Conservation (phyloP, 345 rosid genomes). For the Turritis glabra region DNA sequence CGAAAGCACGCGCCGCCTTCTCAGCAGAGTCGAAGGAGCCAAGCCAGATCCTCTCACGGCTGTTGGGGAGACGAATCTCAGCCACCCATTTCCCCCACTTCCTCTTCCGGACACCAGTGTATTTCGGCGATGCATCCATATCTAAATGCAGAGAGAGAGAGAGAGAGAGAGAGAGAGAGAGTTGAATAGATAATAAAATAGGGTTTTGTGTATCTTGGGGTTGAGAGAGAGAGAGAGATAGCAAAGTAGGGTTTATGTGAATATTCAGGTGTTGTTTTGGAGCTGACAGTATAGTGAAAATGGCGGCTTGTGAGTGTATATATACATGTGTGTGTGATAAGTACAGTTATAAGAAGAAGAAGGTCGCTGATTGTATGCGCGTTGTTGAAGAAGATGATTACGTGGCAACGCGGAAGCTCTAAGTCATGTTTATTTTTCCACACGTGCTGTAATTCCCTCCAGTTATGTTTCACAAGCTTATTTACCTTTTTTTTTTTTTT, state of each 20-base stretch:
- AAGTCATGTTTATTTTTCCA: conserved; percentile 11
- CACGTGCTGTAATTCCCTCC: conserved; percentile 27
- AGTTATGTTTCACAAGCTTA: not conserved
- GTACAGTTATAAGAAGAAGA: conserved; percentile 12
- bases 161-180: not conserved
- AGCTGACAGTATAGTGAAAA: conserved; percentile 29
- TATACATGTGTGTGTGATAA: conserved; percentile 23
- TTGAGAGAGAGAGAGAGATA: not conserved
- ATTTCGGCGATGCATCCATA: conserved; percentile 47
- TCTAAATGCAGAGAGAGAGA: not conserved
- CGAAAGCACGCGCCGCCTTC: conserved; percentile 96
- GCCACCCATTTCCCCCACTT: conserved; percentile 98
- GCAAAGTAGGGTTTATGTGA: not conserved
- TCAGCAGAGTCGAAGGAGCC: conserved; percentile 74
- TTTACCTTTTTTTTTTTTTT: not conserved
- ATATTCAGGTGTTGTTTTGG: not conserved
- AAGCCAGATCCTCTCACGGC: conserved; percentile 89
- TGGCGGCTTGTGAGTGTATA: conserved; percentile 31
- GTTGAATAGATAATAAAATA: not conserved
- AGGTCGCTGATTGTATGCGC: conserved; percentile 35
- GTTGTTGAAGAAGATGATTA: conserved; percentile 32
- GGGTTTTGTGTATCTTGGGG: not conserved
- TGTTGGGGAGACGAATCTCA: conserved; percentile 86
- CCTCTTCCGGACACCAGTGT: conserved; percentile 84
- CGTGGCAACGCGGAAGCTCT: conserved; percentile 36